phyloP scores from a whole-genome alignment of 306 rosid genomes.

The Myrica gale region DNA sequence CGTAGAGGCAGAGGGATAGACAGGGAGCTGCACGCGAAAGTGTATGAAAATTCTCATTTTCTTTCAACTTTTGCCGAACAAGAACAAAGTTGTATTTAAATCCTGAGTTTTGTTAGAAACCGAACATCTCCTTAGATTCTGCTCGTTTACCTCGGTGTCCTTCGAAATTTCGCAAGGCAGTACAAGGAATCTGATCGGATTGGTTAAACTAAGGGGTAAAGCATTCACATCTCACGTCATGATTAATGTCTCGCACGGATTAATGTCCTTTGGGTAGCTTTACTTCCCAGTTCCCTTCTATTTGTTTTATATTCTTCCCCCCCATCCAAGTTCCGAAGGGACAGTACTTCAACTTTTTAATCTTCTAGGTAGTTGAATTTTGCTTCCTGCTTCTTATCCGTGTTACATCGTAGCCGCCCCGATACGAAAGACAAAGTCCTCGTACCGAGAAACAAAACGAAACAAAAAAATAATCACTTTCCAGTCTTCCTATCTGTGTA shows the following conservation, averaged over 20 bases:
- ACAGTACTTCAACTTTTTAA: neutral
- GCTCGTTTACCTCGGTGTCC: neutral
- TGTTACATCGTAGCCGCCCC: slow-evolving; percentile 12
- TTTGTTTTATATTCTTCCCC: neutral
- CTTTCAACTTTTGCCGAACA: no score
- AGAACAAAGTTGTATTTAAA: no score
- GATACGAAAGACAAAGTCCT: neutral
- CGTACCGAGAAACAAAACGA: no score
- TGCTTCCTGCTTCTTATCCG: neutral
- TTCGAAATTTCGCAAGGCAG: neutral
- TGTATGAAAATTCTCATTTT: no score
- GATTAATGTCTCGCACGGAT: neutral
- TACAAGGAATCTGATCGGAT: neutral
- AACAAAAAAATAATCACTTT: no score
- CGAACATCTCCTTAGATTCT: neutral
- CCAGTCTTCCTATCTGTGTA: no score
- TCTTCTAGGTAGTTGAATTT: neutral
- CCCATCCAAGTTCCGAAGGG: neutral
- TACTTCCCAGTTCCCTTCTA: neutral
- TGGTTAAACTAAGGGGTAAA: neutral
- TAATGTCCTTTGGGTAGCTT: neutral
- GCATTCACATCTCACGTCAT: slow-evolving; percentile 5
- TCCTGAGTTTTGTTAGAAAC: no score
- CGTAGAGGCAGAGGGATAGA: no score
- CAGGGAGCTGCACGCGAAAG: no score